These are phyloP conservation scores for Coniochaeta prunicola DNA, from an alignment of 2,329 filamentous ascomycete species.

Conservation along the genomic window DNA sequence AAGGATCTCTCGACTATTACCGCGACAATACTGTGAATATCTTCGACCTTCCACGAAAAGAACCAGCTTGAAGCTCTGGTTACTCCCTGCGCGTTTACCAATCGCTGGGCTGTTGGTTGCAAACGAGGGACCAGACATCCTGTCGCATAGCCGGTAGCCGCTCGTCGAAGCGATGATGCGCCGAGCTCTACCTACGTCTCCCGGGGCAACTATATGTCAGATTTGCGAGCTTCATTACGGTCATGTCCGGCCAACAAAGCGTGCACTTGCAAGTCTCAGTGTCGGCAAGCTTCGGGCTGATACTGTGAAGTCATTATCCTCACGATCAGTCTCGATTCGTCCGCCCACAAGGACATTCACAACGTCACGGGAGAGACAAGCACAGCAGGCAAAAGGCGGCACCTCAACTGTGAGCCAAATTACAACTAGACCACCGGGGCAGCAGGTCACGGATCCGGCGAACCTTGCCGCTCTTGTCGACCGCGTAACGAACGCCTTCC, in stretches of 20 bases:
- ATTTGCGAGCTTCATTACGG: constrained; percentile 21
- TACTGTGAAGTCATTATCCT: neutral
- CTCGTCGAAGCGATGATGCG: constrained; percentile 12
- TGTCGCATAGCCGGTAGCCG: neutral
- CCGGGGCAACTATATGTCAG: constrained; percentile 12
- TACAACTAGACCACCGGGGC: neutral
- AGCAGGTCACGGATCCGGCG: constrained; percentile 24
- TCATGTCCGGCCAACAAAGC: neutral
- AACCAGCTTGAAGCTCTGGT: neutral
- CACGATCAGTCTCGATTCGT: neutral
- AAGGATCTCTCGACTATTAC: neutral
- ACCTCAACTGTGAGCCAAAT: neutral
- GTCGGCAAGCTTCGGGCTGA: neutral
- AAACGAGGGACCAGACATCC: neutral
- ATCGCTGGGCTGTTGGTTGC: neutral
- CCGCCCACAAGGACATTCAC: neutral
- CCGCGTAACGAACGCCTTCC: constrained; percentile 33
- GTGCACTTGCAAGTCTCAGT: neutral
- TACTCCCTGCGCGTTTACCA: neutral
- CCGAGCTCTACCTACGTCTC: constrained; percentile 12
- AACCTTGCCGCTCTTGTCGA: constrained; percentile 33
- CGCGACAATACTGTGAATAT: neutral
- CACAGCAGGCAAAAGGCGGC: neutral
- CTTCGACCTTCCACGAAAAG: neutral
- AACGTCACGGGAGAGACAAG: neutral